phyloP scores from a whole-genome alignment of 2,329 filamentous ascomycete species.

The Didymella arachidicola region DNA sequence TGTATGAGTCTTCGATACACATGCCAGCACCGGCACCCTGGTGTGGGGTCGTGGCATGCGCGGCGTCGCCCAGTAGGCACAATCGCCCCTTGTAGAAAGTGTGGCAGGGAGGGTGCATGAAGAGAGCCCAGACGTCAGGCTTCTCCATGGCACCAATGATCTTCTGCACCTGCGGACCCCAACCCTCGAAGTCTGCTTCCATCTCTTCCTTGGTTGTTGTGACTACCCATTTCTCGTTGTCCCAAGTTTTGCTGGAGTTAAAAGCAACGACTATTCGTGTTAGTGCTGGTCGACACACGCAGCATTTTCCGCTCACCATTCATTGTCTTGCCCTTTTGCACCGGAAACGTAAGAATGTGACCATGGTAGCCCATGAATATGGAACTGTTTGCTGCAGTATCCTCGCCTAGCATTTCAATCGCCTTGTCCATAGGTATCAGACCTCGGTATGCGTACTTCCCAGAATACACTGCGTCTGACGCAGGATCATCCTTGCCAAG shows the following conservation, averaged over 20 bases:
- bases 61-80: conserved; percentile 64
- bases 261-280: conserved; percentile 47
- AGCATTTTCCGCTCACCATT: conserved; percentile 53
- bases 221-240: conserved; percentile 46
- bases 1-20: conserved; percentile 62
- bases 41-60: conserved; percentile 64
- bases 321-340: conserved; percentile 64
- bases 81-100: conserved; percentile 56
- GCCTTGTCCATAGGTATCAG: conserved; percentile 68
- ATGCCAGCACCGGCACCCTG: conserved; percentile 64
- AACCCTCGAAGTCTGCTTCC: conserved; percentile 40
- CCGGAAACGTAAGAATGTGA: conserved; percentile 69
- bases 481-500: conserved; percentile 57
- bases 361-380: conserved; percentile 67
- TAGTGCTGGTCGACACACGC: background rate
- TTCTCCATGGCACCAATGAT: conserved; percentile 55
- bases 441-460: conserved; percentile 69
- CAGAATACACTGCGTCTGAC: conserved; percentile 61
- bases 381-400: conserved; percentile 60
- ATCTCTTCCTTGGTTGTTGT: conserved; percentile 45
- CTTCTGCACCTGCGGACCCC: conserved; percentile 42
- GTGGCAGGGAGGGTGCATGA: conserved; percentile 60
- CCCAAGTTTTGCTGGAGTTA: conserved; percentile 44
- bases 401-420: conserved; percentile 57
- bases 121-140: conserved; percentile 64